phyloP scores from a whole-genome alignment of 2,329 filamentous ascomycete genomes.

The Ophiostoma pallidulum region DNA sequence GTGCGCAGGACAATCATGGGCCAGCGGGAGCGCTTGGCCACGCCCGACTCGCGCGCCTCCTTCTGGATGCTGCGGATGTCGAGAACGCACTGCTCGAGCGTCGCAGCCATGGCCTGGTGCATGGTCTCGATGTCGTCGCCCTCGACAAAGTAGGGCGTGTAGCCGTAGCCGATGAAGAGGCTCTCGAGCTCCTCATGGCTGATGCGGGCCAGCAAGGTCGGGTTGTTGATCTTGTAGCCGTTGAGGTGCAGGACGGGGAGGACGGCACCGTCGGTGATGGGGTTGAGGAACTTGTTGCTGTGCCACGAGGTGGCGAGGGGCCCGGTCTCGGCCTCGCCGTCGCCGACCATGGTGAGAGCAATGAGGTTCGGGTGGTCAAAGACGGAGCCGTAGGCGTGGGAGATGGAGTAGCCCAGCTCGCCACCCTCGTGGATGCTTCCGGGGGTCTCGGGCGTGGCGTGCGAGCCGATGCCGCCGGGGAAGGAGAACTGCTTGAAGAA shows the following conservation, averaged over 20 bases:
- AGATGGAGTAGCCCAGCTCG: conserved; percentile 73
- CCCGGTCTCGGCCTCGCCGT: conserved; percentile 74
- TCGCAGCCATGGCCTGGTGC: conserved; percentile 75
- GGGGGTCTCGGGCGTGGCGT: conserved; percentile 70
- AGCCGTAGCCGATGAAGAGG: conserved; percentile 66
- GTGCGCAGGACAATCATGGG: conserved; percentile 70
- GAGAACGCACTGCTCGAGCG: conserved; percentile 60
- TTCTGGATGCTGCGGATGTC: conserved; percentile 63
- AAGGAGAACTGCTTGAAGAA: conserved; percentile 83
- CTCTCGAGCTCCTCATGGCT: conserved; percentile 61
- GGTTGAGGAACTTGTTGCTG: conserved; percentile 73
- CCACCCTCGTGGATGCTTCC: conserved; percentile 71
- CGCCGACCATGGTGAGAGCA: conserved; percentile 67
- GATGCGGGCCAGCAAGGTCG: conserved; percentile 63
- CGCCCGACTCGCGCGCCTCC: conserved; percentile 59
- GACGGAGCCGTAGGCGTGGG: conserved; percentile 68
- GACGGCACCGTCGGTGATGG: conserved; percentile 67
- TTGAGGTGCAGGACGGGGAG: conserved; percentile 71
- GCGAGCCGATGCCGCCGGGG: conserved; percentile 67
- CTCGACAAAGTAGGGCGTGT: conserved; percentile 72
- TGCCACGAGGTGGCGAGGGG: conserved; percentile 74
- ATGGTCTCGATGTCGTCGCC: conserved; percentile 63
- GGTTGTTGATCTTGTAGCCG: conserved; percentile 80
- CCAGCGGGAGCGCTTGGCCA: conserved; percentile 62
- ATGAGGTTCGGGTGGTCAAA: conserved; percentile 69